A percentile compares a stretch with the other conserved stretches of the same genome.
phyloP scores from a whole-genome alignment of 225 moss, liverwort and hornwort species.

The Polytrichum formosum region DNA sequence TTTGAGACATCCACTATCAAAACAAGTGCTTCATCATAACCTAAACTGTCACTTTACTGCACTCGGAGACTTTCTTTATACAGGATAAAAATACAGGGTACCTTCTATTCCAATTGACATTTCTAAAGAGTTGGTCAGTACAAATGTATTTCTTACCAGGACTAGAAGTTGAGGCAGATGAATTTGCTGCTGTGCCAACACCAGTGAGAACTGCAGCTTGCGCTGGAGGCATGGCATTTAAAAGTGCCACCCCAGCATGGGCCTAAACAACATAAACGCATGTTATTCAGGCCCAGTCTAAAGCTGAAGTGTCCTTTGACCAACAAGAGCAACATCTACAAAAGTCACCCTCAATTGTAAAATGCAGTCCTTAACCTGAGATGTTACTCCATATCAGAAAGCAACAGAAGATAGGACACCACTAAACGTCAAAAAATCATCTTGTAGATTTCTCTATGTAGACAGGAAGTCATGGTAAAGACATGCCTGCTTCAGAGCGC shows the following conservation, averaged over 20 bases:
- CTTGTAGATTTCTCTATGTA: too few relatives aligned
- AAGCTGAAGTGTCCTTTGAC: background rate
- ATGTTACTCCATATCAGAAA: too few relatives aligned
- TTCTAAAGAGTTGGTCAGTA: too few relatives aligned
- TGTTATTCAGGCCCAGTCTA: background rate
- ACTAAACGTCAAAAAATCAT: background rate
- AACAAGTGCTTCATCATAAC: background rate
- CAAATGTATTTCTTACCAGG: slow-evolving; percentile 23
- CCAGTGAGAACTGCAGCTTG: slow-evolving; percentile 27
- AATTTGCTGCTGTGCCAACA: slow-evolving; percentile 21
- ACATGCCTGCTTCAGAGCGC: slow-evolving; percentile 91
- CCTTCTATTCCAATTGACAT: too few relatives aligned
- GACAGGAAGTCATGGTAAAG: background rate
- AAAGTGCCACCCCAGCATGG: slow-evolving; percentile 92
- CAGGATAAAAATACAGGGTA: too few relatives aligned
- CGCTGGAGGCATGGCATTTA: slow-evolving; percentile 82
- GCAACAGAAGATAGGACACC: too few relatives aligned
- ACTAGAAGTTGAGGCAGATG: slow-evolving; percentile 28
- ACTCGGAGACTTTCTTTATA: background rate
- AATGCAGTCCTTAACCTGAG: background rate
- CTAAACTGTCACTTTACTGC: too few relatives aligned
- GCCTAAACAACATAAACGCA: slow-evolving; percentile 47
- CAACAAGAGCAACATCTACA: background rate
- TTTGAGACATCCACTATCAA: background rate
- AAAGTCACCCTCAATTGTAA: background rate